These are phyloP conservation scores for Penicillium decumbens DNA, from an alignment of 2,329 filamentous ascomycete species.

Conservation along the genomic window DNA sequence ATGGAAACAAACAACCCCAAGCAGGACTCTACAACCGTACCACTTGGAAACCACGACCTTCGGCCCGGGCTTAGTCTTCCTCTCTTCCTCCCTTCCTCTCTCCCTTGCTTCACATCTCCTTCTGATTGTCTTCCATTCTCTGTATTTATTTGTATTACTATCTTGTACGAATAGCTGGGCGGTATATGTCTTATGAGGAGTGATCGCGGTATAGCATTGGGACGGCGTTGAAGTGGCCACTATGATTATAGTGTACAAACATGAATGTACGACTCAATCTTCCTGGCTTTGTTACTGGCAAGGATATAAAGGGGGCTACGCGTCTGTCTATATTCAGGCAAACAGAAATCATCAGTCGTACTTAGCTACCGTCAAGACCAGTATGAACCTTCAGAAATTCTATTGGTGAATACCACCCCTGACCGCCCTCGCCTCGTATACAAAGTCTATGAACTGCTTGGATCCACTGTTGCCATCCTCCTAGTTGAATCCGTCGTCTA, in stretches of 20 bases:
- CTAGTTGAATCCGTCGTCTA: no score
- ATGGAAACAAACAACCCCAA: conserved; percentile 31
- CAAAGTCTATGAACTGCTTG: no score
- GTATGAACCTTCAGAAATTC: no score
- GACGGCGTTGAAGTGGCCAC: conserved; percentile 24
- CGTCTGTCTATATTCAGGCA: no score
- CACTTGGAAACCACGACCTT: conserved; percentile 32
- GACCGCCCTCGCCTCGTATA: no score
- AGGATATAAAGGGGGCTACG: no score
- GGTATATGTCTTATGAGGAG: conserved; percentile 15
- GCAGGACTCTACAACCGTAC: conserved; percentile 29
- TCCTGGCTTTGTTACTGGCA: no score
- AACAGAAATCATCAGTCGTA: no score
- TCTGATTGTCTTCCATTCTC: conserved; percentile 8
- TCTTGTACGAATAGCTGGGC: conserved; percentile 11
- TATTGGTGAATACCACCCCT: no score
- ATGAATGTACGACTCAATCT: background rate
- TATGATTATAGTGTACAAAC: conserved; percentile 14
- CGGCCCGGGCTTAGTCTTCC: conserved; percentile 25
- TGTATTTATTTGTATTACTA: conserved; percentile 23
- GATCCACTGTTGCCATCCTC: no score
- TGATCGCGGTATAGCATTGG: conserved; percentile 28
- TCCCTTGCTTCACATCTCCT: conserved; percentile 8
- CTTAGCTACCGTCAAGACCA: no score
- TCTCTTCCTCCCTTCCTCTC: background rate